These are phyloP conservation scores for Aspergillus novofumigatus DNA, from an alignment of 2,329 filamentous ascomycete species.

Conservation along the genomic window DNA sequence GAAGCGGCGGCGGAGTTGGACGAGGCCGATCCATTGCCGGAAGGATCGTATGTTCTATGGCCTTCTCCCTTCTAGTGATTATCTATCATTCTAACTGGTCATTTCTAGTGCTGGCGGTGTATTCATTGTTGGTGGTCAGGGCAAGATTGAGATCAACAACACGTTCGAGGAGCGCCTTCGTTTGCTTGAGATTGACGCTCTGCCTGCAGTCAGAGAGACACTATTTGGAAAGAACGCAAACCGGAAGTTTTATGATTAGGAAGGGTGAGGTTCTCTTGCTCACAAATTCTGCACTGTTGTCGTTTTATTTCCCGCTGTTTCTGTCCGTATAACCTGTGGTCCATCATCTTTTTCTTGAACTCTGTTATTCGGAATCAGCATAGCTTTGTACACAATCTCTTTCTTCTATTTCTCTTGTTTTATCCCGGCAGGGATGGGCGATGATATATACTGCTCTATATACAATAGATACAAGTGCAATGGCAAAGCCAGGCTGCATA, in stretches of 20 bases:
- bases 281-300: slow-evolving; percentile 4
- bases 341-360: slow-evolving; percentile 6
- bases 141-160: slow-evolving; percentile 98
- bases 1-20: slow-evolving; percentile 69
- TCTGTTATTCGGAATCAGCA: slow-evolving; percentile 12
- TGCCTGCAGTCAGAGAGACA: slow-evolving; percentile 78
- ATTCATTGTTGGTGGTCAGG: slow-evolving; percentile 70
- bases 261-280: slow-evolving; percentile 17
- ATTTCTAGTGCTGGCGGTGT: slow-evolving; percentile 72
- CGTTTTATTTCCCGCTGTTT: slow-evolving; percentile 10
- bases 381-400: slow-evolving; percentile 13
- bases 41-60: slow-evolving; percentile 67
- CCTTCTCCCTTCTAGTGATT: slow-evolving; percentile 5
- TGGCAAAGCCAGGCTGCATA: background rate
- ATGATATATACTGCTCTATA: background rate
- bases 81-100: slow-evolving; percentile 7
- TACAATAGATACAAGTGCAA: background rate
- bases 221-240: slow-evolving; percentile 94
- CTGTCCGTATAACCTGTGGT: slow-evolving; percentile 9
- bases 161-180: slow-evolving; percentile 88
- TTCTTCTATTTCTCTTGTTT: slow-evolving; percentile 1
- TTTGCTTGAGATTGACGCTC: slow-evolving; percentile 76
- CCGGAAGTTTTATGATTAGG: slow-evolving; percentile 88
- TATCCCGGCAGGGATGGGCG: background rate
- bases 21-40: slow-evolving; percentile 72